These are phyloP conservation scores for Rosa chinensis DNA, from an alignment of 306 rosid genomes.

Conservation along the genomic window DNA sequence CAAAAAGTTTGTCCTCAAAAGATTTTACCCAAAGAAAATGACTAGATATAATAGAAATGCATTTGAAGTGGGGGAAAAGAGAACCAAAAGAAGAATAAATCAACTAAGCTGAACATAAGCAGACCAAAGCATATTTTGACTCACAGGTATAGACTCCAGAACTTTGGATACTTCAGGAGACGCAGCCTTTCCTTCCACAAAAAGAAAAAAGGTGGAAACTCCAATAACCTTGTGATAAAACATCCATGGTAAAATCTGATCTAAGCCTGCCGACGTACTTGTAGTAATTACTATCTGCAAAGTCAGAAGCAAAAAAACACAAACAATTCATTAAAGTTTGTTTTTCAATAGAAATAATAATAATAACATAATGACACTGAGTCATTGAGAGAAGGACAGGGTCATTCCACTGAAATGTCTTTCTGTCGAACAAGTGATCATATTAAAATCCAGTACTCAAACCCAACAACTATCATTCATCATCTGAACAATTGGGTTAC, in stretches of 20 bases:
- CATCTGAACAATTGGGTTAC: background rate
- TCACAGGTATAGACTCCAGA: slow-evolving; percentile 84
- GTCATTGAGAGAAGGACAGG: background rate
- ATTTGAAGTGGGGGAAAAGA: background rate
- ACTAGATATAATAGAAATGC: slow-evolving; percentile 22
- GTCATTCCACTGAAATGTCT: background rate
- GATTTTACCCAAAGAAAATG: background rate
- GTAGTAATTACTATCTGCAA: slow-evolving; percentile 80
- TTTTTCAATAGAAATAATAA: background rate
- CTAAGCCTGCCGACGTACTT: slow-evolving; percentile 90
- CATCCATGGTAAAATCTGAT: slow-evolving; percentile 99
- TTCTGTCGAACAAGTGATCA: background rate
- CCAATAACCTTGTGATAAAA: slow-evolving; percentile 94
- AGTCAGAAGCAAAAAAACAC: slow-evolving; percentile 23
- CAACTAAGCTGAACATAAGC: background rate
- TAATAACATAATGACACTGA: background rate
- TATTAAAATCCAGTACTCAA: background rate
- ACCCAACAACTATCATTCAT: background rate
- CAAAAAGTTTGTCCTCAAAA: slow-evolving; percentile 11
- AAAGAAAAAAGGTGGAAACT: slow-evolving; percentile 73
- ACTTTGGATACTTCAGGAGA: slow-evolving; percentile 72
- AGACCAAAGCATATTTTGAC: slow-evolving; percentile 29
- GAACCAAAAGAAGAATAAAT: slow-evolving; percentile 16
- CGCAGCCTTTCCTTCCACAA: slow-evolving; percentile 97
- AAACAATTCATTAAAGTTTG: background rate